Base-by-base conservation (phyloP, 306 rosid genomes). In the Ziziphus jujuba region DNA sequence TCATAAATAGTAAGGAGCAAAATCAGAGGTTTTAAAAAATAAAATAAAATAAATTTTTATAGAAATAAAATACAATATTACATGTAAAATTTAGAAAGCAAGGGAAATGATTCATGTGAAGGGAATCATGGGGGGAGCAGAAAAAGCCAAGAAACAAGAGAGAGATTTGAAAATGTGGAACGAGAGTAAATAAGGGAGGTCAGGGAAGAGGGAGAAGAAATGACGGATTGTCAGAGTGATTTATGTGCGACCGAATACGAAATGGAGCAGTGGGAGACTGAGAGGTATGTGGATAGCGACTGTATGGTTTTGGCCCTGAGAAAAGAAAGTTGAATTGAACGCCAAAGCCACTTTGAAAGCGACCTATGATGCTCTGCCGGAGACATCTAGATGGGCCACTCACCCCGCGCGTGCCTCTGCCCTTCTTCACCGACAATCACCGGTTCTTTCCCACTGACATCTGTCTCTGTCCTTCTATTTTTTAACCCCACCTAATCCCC, bases 291-390 rank as follows among this genome's bases (percentile, higher is more conserved):
- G 31, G 74, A 80, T 65, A 66, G 81, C 62, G 65, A 72, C 24
- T 31, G 15, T n/a, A n/a, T n/a, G n/a, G 76, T 67, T 66, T 36
- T 2, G 63, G 33, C 38, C 6, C 44, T 21, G 57, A 10, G 38
- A 35, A 49, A 28, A 1, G 2, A 28, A 28, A 28, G 45, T 40
- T 40, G 7, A 12, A 2, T 38, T 6, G 45, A 12, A 12, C 12
- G 45, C 45, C 12, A 12, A 40, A 12, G 4, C 10, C 0, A 12
- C 9, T 40, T 40, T 40, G 77, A 85, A 0, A 76, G 75, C 64
- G 89, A 85, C 89, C 12, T 59, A 58, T 84, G 80, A 81, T 70
- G 59, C 40, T 63, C 56, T 68, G 66, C 51, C 43, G 56, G 79
- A 55, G 70, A 73, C 64, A 67, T 24, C 47, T 51, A 58, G 34